A percentile compares a stretch with the other conserved stretches of the same genome.
phyloP scores from a whole-genome alignment of 768 basidiomycete species.

The Suillus decipiens region DNA sequence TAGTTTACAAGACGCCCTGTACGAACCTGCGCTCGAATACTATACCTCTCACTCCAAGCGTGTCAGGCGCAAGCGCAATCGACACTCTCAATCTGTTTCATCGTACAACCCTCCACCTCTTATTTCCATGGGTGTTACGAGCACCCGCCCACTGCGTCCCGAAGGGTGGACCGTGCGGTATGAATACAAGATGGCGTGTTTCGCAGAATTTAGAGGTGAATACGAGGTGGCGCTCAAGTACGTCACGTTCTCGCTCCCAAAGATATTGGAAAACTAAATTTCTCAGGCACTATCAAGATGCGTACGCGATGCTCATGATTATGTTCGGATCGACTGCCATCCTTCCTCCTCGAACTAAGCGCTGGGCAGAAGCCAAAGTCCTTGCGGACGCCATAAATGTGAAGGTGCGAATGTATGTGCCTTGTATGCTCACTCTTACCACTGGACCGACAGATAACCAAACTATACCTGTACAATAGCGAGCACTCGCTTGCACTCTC shows the following conservation, averaged over 20 bases:
- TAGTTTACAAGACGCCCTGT: constrained; percentile 86
- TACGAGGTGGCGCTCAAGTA: constrained; percentile 91
- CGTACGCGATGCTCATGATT: constrained; percentile 76
- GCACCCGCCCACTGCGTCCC: constrained; percentile 63
- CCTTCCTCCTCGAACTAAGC: constrained; percentile 88
- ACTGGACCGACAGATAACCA: constrained; percentile 62
- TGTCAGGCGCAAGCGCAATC: constrained; percentile 84
- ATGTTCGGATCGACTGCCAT: constrained; percentile 91
- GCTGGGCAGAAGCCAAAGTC: constrained; percentile 99
- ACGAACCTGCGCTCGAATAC: constrained; percentile 89
- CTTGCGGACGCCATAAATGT: constrained; percentile 91
- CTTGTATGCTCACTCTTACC: background rate
- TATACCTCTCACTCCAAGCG: constrained; percentile 93
- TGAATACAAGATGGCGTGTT: constrained; percentile 96
- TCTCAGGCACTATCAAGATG: constrained; percentile 89
- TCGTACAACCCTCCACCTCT: constrained; percentile 49
- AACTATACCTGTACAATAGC: constrained; percentile 89
- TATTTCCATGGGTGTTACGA: constrained; percentile 41
- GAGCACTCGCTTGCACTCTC: constrained; percentile 80
- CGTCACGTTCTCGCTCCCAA: constrained; percentile 29
- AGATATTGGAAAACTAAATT: constrained; percentile 15
- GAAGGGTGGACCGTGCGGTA: constrained; percentile 97
- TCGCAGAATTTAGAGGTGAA: constrained; percentile 93
- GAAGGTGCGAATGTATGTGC: constrained; percentile 55
- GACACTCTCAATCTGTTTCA: constrained; percentile 63